Evolutionary conservation across 75 land plant genomes (phyloP), one percentile per base, ranked within the genome.

Genomic region (Isoetes taiwanensis): DNA sequence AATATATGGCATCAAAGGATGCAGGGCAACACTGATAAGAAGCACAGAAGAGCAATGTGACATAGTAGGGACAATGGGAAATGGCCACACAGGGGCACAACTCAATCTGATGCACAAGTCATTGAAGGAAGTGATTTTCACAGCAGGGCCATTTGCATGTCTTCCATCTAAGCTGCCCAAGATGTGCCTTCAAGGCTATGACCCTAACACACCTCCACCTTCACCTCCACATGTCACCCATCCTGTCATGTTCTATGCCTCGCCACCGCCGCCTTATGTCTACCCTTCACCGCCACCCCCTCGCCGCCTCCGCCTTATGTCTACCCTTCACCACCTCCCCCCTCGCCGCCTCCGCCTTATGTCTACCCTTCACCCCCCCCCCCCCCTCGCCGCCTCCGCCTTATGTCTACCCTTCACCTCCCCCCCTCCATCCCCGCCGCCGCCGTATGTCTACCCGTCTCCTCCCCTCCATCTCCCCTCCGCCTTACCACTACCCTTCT

Each of bases 61-160:
- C 23, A 24, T 6, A 20, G 53, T 24, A n/a, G 41, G 52, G 46
- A 37, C 14, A 3, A n/a, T 38, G 53, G 52, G 53, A 14, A 27
- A 24, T 8, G 61, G 52, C 1, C 61, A 16, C 4, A 19, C 11
- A 3, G 61, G 52, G 5, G 52, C 61, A 37, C 20, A 24, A 10
- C 61, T 59, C 2, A 3, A 26, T 3, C 52, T 59, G 4, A 39
- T 32, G 43, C 6, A 12, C 52, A 59, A 59, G 19, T 59, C 61
- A 3, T 39, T 38, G 19, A 31, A 39, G 8, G 6, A 39, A 16
- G 53, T 59, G 38, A 12, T 59, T 14, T 59, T 59, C 26, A 59
- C 61, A 1, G 17, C 52, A 2, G 61, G 52, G 16, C 53, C 52
- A 16, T 59, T 59, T 20, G 53, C 61, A 3, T 59, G 16, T 39